Base-by-base conservation (phyloP, 2,329 filamentous ascomycete genomes). In the Colletotrichum plurivorum region DNA sequence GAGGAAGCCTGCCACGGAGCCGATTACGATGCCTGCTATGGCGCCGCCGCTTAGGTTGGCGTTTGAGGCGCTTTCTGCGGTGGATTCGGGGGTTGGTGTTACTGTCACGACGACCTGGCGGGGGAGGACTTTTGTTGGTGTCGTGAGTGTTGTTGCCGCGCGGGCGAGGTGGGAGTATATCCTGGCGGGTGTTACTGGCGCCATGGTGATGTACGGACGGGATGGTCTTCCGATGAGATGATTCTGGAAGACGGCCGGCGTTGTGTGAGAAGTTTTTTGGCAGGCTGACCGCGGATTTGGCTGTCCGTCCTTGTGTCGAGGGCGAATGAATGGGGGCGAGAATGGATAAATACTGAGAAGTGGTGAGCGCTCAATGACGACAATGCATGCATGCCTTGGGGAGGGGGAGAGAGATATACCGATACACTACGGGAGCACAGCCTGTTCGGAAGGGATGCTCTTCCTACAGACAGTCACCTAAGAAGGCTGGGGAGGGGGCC, bases 11-110 rank as follows among this genome's bases (percentile, higher is more conserved):
- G 73, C 79, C 59, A 87, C 78, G 25, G 83, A 83, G 20, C 84
- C 84, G 70, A 87, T 81, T 54, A 87, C 83, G 67, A 87, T 87
- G 53, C 84, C 85, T 0, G 84, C 84, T 57, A 87, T 87, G 54
- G 83, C 84, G 53, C 85, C 85, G 56, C 83, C 84, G 49, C 77
- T 81, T 13, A 87, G 78, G 12, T 63, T 71, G n/a, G 67, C 75
- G 39, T 71, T 54, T 0, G 73, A 73, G 2, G 70, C 59, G 7
- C 71, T 67, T 15, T 72, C 69, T 46, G 70, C 67, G 53, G 70
- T 73, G 55, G 70, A 53, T 43, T 71, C 67, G 8, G 69, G 57
- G 51, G 70, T 68, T 13, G 72, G 54, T 1, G 73, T 60, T 22
- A 82, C 73, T 2, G 80, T 81, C 4, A 80, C 75, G 1, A 79